Percentiles rank a stretch among this genome's conserved stretches.
Evolutionary conservation across 257 asterid genomes (phyloP).

Genomic region (Solanum pinnatisectum): DNA sequence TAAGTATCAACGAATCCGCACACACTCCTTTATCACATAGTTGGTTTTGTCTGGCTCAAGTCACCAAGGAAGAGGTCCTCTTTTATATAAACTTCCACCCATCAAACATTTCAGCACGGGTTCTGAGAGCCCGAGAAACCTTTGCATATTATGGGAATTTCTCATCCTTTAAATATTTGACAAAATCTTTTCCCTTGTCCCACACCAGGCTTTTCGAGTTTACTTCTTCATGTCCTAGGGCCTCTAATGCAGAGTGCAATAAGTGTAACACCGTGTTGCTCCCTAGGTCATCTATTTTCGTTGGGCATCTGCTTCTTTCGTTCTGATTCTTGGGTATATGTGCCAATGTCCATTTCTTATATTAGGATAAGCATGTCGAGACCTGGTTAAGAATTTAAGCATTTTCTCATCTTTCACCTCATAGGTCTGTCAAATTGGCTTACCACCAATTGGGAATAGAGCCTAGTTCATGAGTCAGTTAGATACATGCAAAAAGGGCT

Average conservation of each 20-base stretch:
- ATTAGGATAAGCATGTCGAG: neutral
- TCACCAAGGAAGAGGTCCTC: neutral
- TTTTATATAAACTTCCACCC: neutral
- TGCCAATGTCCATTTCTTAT: neutral
- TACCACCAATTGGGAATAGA: neutral
- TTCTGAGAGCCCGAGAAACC: neutral
- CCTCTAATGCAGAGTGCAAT: neutral
- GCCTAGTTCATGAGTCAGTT: neutral
- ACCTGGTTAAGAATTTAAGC: too few relatives aligned
- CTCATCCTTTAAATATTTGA: neutral
- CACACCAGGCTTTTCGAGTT: too few relatives aligned
- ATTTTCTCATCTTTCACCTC: neutral
- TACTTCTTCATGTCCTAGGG: neutral
- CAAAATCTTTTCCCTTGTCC: neutral
- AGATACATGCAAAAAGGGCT: too few relatives aligned
- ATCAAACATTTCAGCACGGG: neutral
- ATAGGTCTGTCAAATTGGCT: too few relatives aligned
- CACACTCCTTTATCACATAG: neutral
- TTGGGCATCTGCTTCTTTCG: too few relatives aligned
- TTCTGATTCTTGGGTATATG: neutral
- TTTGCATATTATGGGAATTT: neutral
- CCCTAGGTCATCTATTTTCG: too few relatives aligned
- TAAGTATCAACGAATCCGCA: too few relatives aligned
- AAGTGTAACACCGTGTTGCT: neutral
- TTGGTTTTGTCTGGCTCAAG: neutral